Evolutionary conservation across 1,284 basidiomycete species (phyloP), one percentile per base, ranked within the genome.

Genomic region (Cutaneotrichosporon dermatis): DNA sequence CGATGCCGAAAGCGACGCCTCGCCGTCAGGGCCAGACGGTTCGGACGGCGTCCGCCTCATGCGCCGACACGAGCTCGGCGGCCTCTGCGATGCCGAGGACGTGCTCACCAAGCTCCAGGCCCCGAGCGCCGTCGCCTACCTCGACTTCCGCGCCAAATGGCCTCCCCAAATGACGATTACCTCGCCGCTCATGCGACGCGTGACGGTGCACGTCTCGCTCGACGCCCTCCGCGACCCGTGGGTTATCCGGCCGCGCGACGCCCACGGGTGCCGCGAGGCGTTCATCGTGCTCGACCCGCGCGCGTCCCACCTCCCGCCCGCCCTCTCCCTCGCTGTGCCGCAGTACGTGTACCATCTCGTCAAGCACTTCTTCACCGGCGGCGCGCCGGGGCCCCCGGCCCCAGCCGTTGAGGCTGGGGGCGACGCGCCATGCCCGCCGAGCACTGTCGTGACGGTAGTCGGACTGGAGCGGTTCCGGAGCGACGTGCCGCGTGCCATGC

Each of bases 61-160:
- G 50, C 50, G 50, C 16, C 50, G 50, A 3, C 50, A 39, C 39
- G 50, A 51, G 39, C 39, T 51, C 15, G 50, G 50, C 9, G 50
- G 50, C 16, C 50, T 37, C 9, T 25, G 33, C 37, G 37, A 40
- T 10, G 50, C 50, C 16, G 50, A 51, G 16, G 50, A 51, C 50
- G 50, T 51, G 13, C 39, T 41, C 50, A 51, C 50, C 50, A 51
- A 51, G 50, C 50, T 51, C 16, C 50, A 51, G 39, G 16, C 50
- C 13, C 39, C 50, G 11, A 41, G 37, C 5, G 50, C 50, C 4
- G 39, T 51, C 4, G 50, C 37, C 4, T 51, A 51, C 16, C 39
- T 51, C 39, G 50, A 51, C 16, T 51, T 51, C 50, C 37, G 16
- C 9, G 50, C 50, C 7, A 33, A 51, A 16, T 51, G 50, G 50